Evolutionary conservation across 352 stramenopile genomes (phyloP), one percentile per base, ranked within the genome.

Genomic region (Globisporangium viniferum): DNA sequence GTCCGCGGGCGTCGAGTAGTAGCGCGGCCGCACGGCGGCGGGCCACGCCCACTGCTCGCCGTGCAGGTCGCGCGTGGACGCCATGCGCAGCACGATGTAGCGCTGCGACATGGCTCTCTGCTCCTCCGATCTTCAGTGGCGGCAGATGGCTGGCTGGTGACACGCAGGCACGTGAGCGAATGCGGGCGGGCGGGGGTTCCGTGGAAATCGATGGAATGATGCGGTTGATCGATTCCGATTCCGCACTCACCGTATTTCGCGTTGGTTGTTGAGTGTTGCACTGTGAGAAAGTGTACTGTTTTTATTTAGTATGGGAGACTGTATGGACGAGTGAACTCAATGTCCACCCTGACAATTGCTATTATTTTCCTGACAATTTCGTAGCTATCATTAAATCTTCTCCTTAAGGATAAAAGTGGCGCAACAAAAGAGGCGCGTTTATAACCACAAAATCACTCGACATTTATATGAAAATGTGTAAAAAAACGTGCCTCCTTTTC

Each of bases 41-140:
- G 63, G 8, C 56, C 41, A n/a, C 24, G 22, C 18, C 58, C 56
- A 62, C 8, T 20, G 64, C 44, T 79, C 75, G 41, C 77, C 73
- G 20, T 70, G 71, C 53, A 80, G 68, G n/a, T 82, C 70, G 46
- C 70, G 71, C 51, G 60, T 70, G 55, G 76, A 83, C 33, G 76
- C 76, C 76, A 83, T 83, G 54, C 70, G 71, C 51, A 83, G 72
- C 62, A 80, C 74, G 68, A 83, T 77, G 67, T 83, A 83, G 57
- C 73, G 68, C 61, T 80, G 76, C n/a, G 73, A 77, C 76, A 83
- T 83, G 22, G 67, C 55, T 24, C 27, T 31, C 5, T 27, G 8
- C n/a, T 20, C 14, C 31, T 53, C 14, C 15, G 35, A 49, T 44
- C 20, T 27, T 59, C 18, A 51, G 44, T 27, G 58, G 22, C 35